Percentiles rank a stretch among this genome's conserved stretches.
phyloP scores from a whole-genome alignment of 2,329 filamentous ascomycete genomes.

The Claviceps sp. region DNA sequence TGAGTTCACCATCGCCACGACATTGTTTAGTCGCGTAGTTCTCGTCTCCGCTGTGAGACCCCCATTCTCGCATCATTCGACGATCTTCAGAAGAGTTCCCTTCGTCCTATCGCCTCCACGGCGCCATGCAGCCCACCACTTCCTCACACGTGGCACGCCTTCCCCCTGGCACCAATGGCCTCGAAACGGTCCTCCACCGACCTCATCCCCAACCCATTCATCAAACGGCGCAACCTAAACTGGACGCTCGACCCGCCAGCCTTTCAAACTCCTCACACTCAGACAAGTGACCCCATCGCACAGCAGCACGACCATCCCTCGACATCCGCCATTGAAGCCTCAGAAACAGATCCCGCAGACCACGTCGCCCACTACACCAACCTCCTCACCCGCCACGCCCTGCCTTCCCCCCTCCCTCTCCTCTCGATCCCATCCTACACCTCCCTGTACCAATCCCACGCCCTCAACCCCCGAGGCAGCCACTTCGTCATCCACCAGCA shows the following conservation, averaged over 20 bases:
- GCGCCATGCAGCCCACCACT: background rate
- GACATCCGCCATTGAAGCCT: slow-evolving; percentile 27
- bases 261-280: background rate
- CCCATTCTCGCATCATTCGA: too few relatives aligned
- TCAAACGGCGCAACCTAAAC: slow-evolving; percentile 32
- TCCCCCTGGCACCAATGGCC: background rate
- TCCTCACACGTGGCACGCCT: background rate
- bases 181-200: slow-evolving; percentile 10
- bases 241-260: slow-evolving; percentile 23
- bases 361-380: slow-evolving; percentile 26
- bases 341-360: slow-evolving; percentile 21
- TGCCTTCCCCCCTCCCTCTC: slow-evolving; percentile 15
- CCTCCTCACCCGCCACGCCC: slow-evolving; percentile 16
- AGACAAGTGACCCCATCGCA: background rate
- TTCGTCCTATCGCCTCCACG: background rate
- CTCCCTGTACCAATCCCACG: slow-evolving; percentile 23
- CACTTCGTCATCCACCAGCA: slow-evolving; percentile 64
- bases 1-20: too few relatives aligned
- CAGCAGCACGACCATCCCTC: slow-evolving; percentile 6
- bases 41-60: too few relatives aligned
- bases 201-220: slow-evolving; percentile 30
- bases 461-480: slow-evolving; percentile 18
- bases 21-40: too few relatives aligned
- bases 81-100: background rate
- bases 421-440: slow-evolving; percentile 23